phyloP scores from a whole-genome alignment of 2,329 filamentous ascomycete species.

The Phialophora verrucosa region DNA sequence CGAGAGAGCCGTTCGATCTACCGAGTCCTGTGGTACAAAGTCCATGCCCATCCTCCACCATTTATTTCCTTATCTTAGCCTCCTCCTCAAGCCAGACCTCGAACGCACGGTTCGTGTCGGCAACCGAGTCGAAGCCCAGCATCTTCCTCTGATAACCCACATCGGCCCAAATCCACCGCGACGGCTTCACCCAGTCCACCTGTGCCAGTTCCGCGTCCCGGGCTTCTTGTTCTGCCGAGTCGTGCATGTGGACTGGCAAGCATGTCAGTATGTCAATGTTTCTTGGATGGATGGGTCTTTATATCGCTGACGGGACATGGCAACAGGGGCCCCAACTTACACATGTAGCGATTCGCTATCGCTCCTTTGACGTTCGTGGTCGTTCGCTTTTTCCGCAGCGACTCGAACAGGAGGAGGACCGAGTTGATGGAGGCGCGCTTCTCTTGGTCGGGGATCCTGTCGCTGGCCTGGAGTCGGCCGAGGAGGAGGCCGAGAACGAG shows the following conservation, averaged over 20 bases:
- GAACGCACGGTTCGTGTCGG: conserved; percentile 20
- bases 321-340: not conserved
- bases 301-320: not conserved
- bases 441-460: not conserved
- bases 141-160: conserved; percentile 21
- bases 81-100: conserved; percentile 13
- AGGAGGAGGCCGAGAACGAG: conserved; percentile 45
- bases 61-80: not conserved
- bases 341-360: conserved; percentile 19
- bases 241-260: conserved; percentile 15
- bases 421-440: conserved; percentile 12
- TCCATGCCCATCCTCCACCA: not conserved
- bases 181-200: conserved; percentile 25
- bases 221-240: conserved; percentile 17
- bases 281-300: not conserved
- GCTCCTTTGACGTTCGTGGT: conserved; percentile 21
- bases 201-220: conserved; percentile 16
- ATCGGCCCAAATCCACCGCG: conserved; percentile 21
- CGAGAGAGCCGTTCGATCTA: no score
- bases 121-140: conserved; percentile 20
- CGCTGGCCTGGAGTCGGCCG: conserved; percentile 8
- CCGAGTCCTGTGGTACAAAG: no score
- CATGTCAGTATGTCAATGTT: not conserved
- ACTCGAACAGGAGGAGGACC: conserved; percentile 19
- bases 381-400: conserved; percentile 21